Evolutionary conservation across 108 stramenopile species (phyloP), one percentile per base, ranked within the genome.

Genomic region (Skeletonema potamos): DNA sequence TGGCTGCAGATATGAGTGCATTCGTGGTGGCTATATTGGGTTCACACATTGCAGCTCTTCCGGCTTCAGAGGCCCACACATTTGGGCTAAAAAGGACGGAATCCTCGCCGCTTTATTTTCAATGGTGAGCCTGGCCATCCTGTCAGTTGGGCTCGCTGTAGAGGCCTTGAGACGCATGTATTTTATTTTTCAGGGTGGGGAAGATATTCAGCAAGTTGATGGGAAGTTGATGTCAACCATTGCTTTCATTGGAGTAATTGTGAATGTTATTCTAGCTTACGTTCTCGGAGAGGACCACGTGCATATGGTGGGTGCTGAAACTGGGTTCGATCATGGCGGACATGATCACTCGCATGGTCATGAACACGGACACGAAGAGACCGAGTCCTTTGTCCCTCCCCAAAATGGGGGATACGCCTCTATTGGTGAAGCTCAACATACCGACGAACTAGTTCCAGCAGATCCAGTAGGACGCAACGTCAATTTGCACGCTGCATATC

Each of bases 11-110:
- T 67, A 62, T 92, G 65, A 73, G 89, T 15, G 72, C 74, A 30
- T 95, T 95, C 75, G 75, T 82, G 15, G 87, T 95, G 8, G 91
- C 91, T 51, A 91, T 97, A 39, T 82, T 77, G 24, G 95, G 96
- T 9, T 86, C 81, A 11, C 84, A 96, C 70, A 72, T 97, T 54
- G 91, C 93, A 18, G 69, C 72, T 37, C 66, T 89, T 48, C 96
- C 96, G 13, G 82, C 94, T 7, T 91, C 91, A n/a, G 79, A 69
- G 37, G 72, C 82, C 32, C 82, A 92, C 39, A 97, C 96, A 22
- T 98, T 85, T 82, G 98, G 98, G 18, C 83, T 92, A 36, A 88
- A 90, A 59, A 77, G 98, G 26, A 91, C 90, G n/a, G 98, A 98
- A 72, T 90, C 93, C 67, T 98, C 7, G 94, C 94, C 6, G 98